These are phyloP conservation scores for Barnettozyma pratensis DNA, from an alignment of 805 yeast genomes.

Conservation along the genomic window DNA sequence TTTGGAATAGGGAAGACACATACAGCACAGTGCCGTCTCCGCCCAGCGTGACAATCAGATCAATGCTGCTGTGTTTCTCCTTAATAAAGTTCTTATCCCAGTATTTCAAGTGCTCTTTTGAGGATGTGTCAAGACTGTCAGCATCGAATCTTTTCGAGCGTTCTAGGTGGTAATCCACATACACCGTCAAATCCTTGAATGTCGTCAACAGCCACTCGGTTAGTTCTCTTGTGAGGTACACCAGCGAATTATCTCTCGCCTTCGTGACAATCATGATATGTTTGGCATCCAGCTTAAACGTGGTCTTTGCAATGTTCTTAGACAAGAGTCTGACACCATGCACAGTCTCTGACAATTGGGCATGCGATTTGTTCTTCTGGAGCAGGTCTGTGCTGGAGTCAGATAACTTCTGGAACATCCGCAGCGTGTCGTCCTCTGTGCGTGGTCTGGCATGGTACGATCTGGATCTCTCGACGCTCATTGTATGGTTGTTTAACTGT, in stretches of 20 bases:
- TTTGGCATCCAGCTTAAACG: conserved; percentile 62
- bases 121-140: conserved; percentile 42
- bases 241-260: conserved; percentile 76
- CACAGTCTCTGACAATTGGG: conserved; percentile 74
- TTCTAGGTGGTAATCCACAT: conserved; percentile 68
- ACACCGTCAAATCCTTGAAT: conserved; percentile 42
- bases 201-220: conserved; percentile 65
- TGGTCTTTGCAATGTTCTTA: conserved; percentile 65
- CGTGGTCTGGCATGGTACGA: neutral
- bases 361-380: conserved; percentile 56
- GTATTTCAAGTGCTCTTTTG: conserved; percentile 45
- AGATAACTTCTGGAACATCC: conserved; percentile 21
- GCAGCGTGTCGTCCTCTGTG: conserved; percentile 17
- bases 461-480: conserved; percentile 4
- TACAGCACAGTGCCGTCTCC: conserved; percentile 96
- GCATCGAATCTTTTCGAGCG: conserved; percentile 60
- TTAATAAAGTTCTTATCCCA: conserved; percentile 64
- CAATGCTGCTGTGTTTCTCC: conserved; percentile 29
- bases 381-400: conserved; percentile 38
- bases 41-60: conserved; percentile 82
- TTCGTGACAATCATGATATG: conserved; percentile 84
- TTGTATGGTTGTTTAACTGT: neutral
- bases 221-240: conserved; percentile 70
- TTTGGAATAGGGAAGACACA: conserved; percentile 81
- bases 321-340: conserved; percentile 74